A percentile compares a stretch with the other conserved stretches of the same genome.
Evolutionary conservation across 805 yeast genomes (phyloP).

Genomic region (Starmerella stellata): DNA sequence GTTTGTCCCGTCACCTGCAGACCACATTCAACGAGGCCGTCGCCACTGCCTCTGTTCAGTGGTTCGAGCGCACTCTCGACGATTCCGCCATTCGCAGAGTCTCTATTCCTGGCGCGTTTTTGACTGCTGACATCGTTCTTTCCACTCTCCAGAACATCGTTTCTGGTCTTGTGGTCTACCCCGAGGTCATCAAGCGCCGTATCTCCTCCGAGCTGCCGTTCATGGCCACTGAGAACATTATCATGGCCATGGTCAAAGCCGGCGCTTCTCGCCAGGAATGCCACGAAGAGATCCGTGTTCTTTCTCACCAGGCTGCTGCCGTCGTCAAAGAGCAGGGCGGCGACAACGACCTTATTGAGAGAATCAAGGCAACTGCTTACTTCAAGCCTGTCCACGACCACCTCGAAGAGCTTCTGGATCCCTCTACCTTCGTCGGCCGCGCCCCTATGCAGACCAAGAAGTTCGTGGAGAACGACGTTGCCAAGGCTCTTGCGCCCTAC

Average conservation of each 20-base stretch:
- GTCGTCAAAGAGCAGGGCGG: slow-evolving; percentile 98
- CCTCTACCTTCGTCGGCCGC: slow-evolving; percentile 90
- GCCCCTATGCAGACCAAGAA: slow-evolving; percentile 97
- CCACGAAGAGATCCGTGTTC: slow-evolving; percentile 91
- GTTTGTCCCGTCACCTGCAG: slow-evolving; percentile 91
- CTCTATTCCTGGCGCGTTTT: slow-evolving; percentile 86
- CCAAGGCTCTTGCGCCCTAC: slow-evolving; percentile 58
- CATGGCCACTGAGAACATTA: slow-evolving; percentile 98
- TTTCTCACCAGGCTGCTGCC: slow-evolving; percentile 92
- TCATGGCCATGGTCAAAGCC: slow-evolving; percentile 98
- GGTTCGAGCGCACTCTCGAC: slow-evolving; percentile 98
- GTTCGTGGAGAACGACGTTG: slow-evolving; percentile 70
- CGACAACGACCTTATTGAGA: slow-evolving; percentile 87
- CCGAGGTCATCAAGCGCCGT: slow-evolving; percentile 95
- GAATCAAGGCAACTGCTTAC: slow-evolving; percentile 58
- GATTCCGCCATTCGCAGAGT: slow-evolving; percentile 97
- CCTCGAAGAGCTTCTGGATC: slow-evolving; percentile 65
- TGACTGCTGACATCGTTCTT: slow-evolving; percentile 84
- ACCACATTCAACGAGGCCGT: slow-evolving; percentile 82
- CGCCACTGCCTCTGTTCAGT: slow-evolving; percentile 93
- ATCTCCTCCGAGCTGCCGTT: slow-evolving; percentile 88
- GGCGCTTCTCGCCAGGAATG: slow-evolving; percentile 97
- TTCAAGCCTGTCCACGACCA: slow-evolving; percentile 80
- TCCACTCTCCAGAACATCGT: slow-evolving; percentile 82
- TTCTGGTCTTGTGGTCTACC: slow-evolving; percentile 91